Evolutionary conservation across 176 grass and related monocot species (phyloP), one percentile per base, ranked within the genome.

Genomic region (Dendrocalamus sinicus): DNA sequence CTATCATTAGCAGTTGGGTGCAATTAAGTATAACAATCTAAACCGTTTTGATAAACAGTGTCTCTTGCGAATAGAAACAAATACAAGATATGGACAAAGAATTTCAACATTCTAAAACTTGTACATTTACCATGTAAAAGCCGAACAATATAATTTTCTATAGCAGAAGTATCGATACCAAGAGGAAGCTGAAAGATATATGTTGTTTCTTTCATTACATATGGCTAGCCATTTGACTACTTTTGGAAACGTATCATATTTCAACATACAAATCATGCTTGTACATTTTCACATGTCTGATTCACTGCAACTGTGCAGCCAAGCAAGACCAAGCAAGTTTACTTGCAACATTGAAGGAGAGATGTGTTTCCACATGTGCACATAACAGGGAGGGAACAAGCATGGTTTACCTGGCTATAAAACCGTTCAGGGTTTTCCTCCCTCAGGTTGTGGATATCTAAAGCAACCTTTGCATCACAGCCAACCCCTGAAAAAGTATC

Each of bases 381-480:
- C 43, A 79, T 44, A 60, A 59, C 37, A 88, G 59, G 40, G 68
- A 32, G 61, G 32, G 48, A 86, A 51, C 17, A 77, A 83, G 73
- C 19, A 19, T 40, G 16, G 55, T 8, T 24, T 92, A 95, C 96
- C 96, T 98, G 96, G 78, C 89, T 98, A 67, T 91, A 92, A 77
- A 98, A 98, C 72, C 92, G 86, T 76, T 98, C 96, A 88, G 96
- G 96, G 20, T 98, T 98, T 90, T 98, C 93, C 88, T 98, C 96
- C 96, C 93, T 94, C 19, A 98, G 86, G 67, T 89, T 95, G 79
- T 98, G 96, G 65, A 98, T 95, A 85, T 98, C 96, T 75, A 98
- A 72, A 61, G 96, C 96, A 95, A 98, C 93, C 75, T 98, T 98
- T 68, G 96, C 96, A 95, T 98, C 96, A 76, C 96, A 98, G 55